Base-by-base conservation (phyloP, 208 protist species). In the Acanthamoeba culbertsoni region DNA sequence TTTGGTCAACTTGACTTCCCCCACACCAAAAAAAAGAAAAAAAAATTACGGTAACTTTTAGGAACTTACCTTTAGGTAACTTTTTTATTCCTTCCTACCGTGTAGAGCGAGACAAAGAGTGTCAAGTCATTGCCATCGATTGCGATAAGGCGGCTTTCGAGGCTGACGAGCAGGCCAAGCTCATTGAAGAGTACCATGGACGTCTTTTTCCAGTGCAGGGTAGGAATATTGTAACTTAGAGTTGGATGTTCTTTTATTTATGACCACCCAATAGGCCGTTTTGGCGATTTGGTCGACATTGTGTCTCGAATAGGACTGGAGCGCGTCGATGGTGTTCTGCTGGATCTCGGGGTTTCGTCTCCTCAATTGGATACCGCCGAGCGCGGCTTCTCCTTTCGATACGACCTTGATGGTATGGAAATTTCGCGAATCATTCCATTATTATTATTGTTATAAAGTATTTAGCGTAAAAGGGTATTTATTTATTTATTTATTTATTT, bases 381-480 rank as follows among this genome's bases (percentile, higher is more conserved):
- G 3, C 55, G 86, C 33, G 86, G 86, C 51, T 92, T 92, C 62
- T 92, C 86, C 59, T 92, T 92, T n/a, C 55, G 86, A 23, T n/a
- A 40, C 35, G 57, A 92, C 79, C 43, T 88, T 12, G 51, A 79
- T 28, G 71, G 68, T 79, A 12, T 40, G 73, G 45, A 31, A 23
- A 84, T 10, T n/a, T n/a, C n/a, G n/a, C n/a, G n/a, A n/a, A n/a
- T n/a, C n/a, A n/a, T n/a, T n/a, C n/a, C n/a, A n/a, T n/a, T n/a
- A n/a, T n/a, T n/a, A n/a, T n/a, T n/a, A n/a, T n/a, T n/a, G n/a
- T n/a, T n/a, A n/a, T n/a, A n/a, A n/a, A n/a, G n/a, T n/a, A n/a
- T n/a, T n/a, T n/a, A n/a, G n/a, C n/a, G n/a, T n/a, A 55, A 18
- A 55, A 18, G 53, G 20, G 75, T 10, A 23, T 86, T 10, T 55